Percentiles rank a stretch among this genome's conserved stretches.
phyloP scores from a whole-genome alignment of 2,329 filamentous ascomycete species.

The Paraconiothyrium brasiliense region DNA sequence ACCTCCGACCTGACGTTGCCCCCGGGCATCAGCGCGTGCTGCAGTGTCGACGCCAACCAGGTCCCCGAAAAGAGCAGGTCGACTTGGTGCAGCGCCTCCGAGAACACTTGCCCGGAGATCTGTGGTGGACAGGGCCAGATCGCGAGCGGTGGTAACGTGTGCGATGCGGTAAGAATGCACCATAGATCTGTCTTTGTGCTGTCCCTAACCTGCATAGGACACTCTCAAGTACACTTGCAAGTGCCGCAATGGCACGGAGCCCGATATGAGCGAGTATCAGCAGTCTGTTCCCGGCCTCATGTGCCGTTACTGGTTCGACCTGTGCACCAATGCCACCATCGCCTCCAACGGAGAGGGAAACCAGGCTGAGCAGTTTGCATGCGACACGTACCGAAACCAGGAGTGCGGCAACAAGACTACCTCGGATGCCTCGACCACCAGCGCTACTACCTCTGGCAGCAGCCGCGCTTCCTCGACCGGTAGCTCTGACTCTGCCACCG shows the following conservation, averaged over 20 bases:
- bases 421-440: constrained; percentile 33
- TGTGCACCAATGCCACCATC: constrained; percentile 51
- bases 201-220: constrained; percentile 49
- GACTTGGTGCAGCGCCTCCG: constrained; percentile 67
- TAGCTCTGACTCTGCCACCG: constrained; percentile 22
- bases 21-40: constrained; percentile 45
- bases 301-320: constrained; percentile 62
- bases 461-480: constrained; percentile 36
- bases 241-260: constrained; percentile 64
- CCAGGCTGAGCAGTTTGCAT: constrained; percentile 52
- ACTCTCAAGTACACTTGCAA: constrained; percentile 65
- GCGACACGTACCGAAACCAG: constrained; percentile 52
- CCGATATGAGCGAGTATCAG: constrained; percentile 65
- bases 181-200: no score
- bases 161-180: constrained; percentile 62
- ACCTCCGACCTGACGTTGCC: constrained; percentile 31
- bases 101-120: constrained; percentile 67
- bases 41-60: constrained; percentile 53
- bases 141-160: constrained; percentile 61
- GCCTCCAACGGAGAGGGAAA: constrained; percentile 29
- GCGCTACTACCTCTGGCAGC: constrained; percentile 24
- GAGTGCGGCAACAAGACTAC: constrained; percentile 63
- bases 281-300: constrained; percentile 69
- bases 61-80: constrained; percentile 50
- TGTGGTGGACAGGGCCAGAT: constrained; percentile 60